Percentiles rank a stretch among this genome's conserved stretches.
Evolutionary conservation across 306 rosid species (phyloP).

Genomic region (Sophora flavescens): DNA sequence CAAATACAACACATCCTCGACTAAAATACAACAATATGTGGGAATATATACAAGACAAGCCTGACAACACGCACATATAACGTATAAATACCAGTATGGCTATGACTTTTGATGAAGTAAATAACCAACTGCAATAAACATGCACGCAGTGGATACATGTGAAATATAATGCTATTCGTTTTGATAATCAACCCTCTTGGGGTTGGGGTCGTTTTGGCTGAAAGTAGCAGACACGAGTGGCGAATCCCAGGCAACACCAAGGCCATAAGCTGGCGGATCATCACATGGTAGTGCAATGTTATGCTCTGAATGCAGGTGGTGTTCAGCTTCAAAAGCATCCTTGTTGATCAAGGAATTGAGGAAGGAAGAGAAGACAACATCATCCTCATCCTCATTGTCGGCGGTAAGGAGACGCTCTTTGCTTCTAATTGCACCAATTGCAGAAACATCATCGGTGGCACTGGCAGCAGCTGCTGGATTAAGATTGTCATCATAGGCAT

Average conservation of each 20-base stretch:
- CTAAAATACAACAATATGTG: background rate
- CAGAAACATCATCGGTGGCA: constrained; percentile 39
- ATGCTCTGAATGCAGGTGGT: constrained; percentile 48
- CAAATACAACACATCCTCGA: background rate
- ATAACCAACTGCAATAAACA: background rate
- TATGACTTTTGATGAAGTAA: constrained; percentile 8
- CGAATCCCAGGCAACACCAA: no score
- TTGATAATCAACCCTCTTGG: constrained; percentile 15
- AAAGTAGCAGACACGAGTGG: constrained; percentile 46
- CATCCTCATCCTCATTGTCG: constrained; percentile 55
- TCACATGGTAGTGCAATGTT: background rate
- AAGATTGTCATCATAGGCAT: constrained; percentile 1
- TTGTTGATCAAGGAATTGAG: constrained; percentile 80
- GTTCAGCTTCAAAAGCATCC: constrained; percentile 58
- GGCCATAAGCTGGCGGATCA: no score
- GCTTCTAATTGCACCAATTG: constrained; percentile 34
- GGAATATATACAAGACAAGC: constrained; percentile 15
- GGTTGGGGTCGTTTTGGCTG: constrained; percentile 47
- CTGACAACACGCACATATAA: background rate
- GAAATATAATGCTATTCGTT: background rate
- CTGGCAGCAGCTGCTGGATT: background rate
- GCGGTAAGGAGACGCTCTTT: constrained; percentile 4
- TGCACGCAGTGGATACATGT: background rate
- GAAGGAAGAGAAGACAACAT: constrained; percentile 77
- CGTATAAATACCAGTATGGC: background rate